phyloP scores from a whole-genome alignment of 176 grass and related monocot genomes.

The Dactylis glomerata region DNA sequence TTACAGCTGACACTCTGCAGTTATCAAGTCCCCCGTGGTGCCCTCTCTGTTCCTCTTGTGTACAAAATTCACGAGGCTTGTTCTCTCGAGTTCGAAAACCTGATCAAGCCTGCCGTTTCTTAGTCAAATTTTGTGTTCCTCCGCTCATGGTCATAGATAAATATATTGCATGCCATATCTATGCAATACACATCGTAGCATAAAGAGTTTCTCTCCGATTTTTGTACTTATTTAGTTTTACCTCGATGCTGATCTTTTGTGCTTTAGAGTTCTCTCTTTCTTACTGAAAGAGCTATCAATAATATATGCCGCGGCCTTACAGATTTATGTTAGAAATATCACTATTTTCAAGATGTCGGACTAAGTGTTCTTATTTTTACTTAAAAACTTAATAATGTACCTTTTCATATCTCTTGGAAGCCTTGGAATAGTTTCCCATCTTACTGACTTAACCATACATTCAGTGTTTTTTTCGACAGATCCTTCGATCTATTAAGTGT shows the following conservation, averaged over 20 bases:
- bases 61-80: conserved; percentile 59
- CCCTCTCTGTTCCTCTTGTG: conserved; percentile 29
- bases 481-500: conserved; percentile 75
- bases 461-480: conserved; percentile 81
- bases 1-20: too few relatives aligned
- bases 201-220: conserved; percentile 65
- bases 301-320: conserved; percentile 54
- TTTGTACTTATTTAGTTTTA: conserved; percentile 67
- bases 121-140: background rate
- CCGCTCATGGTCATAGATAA: rapidly evolving
- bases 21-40: too few relatives aligned
- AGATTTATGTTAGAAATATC: background rate
- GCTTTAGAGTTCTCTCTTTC: conserved; percentile 70
- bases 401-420: conserved; percentile 84
- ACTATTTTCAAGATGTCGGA: too few relatives aligned
- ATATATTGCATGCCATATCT: background rate
- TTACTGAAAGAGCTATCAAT: conserved; percentile 77
- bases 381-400: background rate
- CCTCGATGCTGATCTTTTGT: conserved; percentile 51
- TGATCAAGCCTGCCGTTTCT: background rate
- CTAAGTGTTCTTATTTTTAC: background rate
- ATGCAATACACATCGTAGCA: conserved; percentile 49
- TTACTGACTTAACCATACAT: conserved; percentile 55
- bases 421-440: conserved; percentile 67
- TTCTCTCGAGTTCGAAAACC: conserved; percentile 75